Evolutionary conservation across 2,329 filamentous ascomycete genomes (phyloP), one percentile per base, ranked within the genome.

Genomic region (Cephalotrichum gorgonifer): DNA sequence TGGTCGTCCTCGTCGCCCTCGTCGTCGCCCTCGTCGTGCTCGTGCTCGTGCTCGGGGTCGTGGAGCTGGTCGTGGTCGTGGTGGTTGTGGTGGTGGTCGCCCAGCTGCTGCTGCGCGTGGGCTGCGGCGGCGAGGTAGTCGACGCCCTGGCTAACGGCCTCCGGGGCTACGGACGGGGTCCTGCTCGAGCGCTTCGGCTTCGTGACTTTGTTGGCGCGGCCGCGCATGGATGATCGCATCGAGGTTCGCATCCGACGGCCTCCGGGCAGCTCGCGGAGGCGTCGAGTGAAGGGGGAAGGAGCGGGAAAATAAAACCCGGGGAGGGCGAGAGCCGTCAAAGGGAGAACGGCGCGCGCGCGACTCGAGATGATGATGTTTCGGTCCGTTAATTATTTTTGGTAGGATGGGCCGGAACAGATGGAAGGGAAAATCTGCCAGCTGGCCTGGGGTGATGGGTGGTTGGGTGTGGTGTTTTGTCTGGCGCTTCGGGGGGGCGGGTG

Each of bases 171-270:
- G n/a, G 60, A 52, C 11, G 57, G 51, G 50, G 58, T 58, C 30
- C 60, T 62, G 50, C 59, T 45, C 27, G 25, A 56, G 51, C 43
- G 54, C 53, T 38, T 44, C 39, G 64, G 58, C 58, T 74, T 75
- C 47, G 64, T 66, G 56, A 73, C 69, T 59, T 71, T 73, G 61
- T 58, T 66, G 31, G 63, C 63, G 48, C 67, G 67, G 54, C 58
- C 65, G 49, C 67, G 67, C 51, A 57, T 53, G 44, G 65, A 44
- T 33, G 47, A 44, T 44, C 47, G 47, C 47, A 49, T 49, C 43
- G 41, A 44, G 33, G 47, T 44, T 44, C 47, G 47, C 47, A 49
- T 49, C 38, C 31, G 28, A 26, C 50, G 51, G 52, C 53, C 54
- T 53, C 52, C 22, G 41, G 22, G 41, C 35, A n/a, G 35, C 20